phyloP scores from a whole-genome alignment of 1,284 basidiomycete species.

The Golubevia pallescens region DNA sequence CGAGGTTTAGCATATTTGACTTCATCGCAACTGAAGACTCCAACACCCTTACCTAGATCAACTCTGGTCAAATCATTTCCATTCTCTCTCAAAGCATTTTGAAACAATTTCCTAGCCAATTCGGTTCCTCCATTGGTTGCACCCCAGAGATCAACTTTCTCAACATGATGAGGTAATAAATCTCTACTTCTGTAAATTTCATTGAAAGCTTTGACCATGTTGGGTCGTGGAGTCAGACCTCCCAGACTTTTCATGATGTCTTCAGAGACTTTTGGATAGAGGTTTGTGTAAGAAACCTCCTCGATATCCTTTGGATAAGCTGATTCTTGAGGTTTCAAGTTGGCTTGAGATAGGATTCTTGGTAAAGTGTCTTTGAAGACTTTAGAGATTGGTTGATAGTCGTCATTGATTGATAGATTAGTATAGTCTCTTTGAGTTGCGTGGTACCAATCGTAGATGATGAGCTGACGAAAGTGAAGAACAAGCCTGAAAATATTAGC shows the following conservation, averaged over 20 bases:
- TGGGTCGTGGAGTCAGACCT: constrained; percentile 32
- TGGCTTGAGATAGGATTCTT: constrained; percentile 39
- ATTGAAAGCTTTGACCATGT: constrained; percentile 39
- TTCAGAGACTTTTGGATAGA: constrained; percentile 21
- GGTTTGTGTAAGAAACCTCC: constrained; percentile 17
- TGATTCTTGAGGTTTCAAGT: constrained; percentile 19
- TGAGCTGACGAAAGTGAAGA: neutral
- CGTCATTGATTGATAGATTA: constrained; percentile 30
- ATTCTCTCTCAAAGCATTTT: constrained; percentile 18
- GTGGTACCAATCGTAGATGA: constrained; percentile 46
- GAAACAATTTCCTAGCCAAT: constrained; percentile 29
- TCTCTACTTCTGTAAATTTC: constrained; percentile 20
- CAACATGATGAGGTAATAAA: constrained; percentile 7
- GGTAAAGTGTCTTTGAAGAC: constrained; percentile 42
- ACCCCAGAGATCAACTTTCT: constrained; percentile 36
- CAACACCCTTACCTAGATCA: constrained; percentile 22
- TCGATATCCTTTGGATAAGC: neutral
- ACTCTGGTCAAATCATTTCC: constrained; percentile 1
- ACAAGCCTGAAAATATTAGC: neutral
- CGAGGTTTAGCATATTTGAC: constrained; percentile 44
- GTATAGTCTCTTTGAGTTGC: constrained; percentile 44
- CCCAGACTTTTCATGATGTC: constrained; percentile 40
- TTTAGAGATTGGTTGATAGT: constrained; percentile 34
- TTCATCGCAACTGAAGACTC: constrained; percentile 48
- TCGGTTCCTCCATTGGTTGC: constrained; percentile 42